A percentile compares a stretch with the other conserved stretches of the same genome.
phyloP scores from a whole-genome alignment of 257 asterid species.

The Solanum appendiculatum region DNA sequence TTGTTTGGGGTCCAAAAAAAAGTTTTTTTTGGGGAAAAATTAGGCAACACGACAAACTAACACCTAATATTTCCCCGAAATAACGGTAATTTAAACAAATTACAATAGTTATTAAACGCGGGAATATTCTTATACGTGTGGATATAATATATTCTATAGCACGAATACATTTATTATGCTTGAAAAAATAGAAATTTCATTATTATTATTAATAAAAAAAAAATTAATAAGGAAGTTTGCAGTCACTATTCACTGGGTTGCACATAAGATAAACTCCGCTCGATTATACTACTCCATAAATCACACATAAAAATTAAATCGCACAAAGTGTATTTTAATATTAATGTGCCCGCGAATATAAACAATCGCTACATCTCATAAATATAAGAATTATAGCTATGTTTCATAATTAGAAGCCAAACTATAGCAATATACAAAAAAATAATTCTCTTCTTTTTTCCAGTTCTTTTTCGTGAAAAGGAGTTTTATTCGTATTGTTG shows the following conservation, averaged over 20 bases:
- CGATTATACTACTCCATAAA: not conserved
- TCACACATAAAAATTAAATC: not conserved
- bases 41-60: not conserved
- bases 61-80: not conserved
- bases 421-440: too few relatives aligned
- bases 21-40: not conserved
- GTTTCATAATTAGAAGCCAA: not conserved
- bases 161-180: too few relatives aligned
- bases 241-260: fast-evolving
- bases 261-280: too few relatives aligned
- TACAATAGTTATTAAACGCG: not conserved
- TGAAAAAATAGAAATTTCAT: too few relatives aligned
- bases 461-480: not conserved
- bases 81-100: not conserved
- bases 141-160: not conserved
- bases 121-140: not conserved
- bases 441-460: too few relatives aligned
- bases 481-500: not conserved
- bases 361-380: not conserved
- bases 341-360: not conserved
- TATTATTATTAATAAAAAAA: too few relatives aligned
- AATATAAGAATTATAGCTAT: not conserved
- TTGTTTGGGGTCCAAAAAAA: not conserved
- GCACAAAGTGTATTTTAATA: not conserved
- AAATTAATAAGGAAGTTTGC: too few relatives aligned